Evolutionary conservation across 2,329 filamentous ascomycete species (phyloP).

Genomic region (Macrophomina tecta): DNA sequence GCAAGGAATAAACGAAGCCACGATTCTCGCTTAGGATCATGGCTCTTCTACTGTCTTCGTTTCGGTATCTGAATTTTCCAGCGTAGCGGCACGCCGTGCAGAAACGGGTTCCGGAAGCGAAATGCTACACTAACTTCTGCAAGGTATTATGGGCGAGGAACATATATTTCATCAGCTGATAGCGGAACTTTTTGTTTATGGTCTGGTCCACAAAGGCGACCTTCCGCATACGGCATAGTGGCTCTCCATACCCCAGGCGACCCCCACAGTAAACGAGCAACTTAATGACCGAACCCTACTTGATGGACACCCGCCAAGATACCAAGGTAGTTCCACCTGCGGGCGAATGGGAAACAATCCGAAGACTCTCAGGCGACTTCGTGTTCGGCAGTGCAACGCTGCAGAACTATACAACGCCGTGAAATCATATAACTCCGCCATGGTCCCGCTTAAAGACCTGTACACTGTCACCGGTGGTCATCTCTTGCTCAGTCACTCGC

Average conservation of each 20-base stretch:
- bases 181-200: not conserved
- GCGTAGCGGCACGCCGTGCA: not conserved
- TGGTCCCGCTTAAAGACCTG: not conserved
- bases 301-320: constrained; percentile 5
- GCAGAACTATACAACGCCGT: no score
- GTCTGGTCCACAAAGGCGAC: not conserved
- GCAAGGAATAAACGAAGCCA: no score
- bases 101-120: not conserved
- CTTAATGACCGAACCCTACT: constrained; percentile 8
- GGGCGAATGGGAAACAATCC: not conserved
- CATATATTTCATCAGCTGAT: constrained; percentile 9
- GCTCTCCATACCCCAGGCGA: constrained; percentile 8
- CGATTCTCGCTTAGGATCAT: no score
- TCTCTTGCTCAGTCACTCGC: constrained; percentile 6
- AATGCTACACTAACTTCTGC: not conserved
- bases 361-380: not conserved
- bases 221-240: constrained; percentile 2
- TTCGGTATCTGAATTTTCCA: no score
- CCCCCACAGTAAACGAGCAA: constrained; percentile 15
- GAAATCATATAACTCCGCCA: not conserved
- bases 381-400: not conserved
- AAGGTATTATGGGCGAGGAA: not conserved
- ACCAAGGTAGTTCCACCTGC: not conserved
- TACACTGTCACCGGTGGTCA: not conserved
- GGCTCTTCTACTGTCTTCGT: no score